A percentile compares a stretch with the other conserved stretches of the same genome.
phyloP scores from a whole-genome alignment of 108 stramenopile genomes.

The Nitzschia putrida region DNA sequence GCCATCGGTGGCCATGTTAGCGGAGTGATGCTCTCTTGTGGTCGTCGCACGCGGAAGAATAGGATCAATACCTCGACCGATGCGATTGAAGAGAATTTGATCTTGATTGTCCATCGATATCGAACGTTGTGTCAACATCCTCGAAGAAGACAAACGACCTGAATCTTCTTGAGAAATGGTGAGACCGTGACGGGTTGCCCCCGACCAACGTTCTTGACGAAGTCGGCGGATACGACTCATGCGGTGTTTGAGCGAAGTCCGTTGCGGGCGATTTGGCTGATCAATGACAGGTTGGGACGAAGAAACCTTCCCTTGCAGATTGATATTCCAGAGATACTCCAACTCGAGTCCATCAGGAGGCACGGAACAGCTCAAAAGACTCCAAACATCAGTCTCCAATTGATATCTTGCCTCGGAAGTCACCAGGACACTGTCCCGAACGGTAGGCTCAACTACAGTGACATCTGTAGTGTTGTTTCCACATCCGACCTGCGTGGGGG shows the following conservation, averaged over 20 bases:
- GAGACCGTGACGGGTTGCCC: conserved; percentile 35
- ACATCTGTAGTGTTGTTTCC: neutral
- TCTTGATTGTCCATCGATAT: conserved; percentile 15
- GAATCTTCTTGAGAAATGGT: conserved; percentile 11
- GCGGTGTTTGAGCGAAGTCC: conserved; percentile 22
- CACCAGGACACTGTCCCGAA: neutral
- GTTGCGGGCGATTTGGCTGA: neutral
- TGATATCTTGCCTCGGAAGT: neutral
- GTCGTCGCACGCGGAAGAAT: conserved; percentile 1
- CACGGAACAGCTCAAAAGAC: conserved; percentile 29
- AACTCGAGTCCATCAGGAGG: conserved; percentile 20
- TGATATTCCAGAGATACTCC: conserved; percentile 29
- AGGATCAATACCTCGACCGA: conserved; percentile 8
- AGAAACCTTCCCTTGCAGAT: neutral
- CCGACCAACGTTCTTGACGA: conserved; percentile 23
- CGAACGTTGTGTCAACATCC: neutral
- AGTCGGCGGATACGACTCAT: conserved; percentile 31
- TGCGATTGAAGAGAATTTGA: neutral
- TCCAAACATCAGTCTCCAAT: conserved; percentile 27
- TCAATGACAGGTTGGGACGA: neutral
- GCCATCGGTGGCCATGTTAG: conserved; percentile 13
- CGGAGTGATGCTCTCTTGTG: neutral
- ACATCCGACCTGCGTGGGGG: conserved; percentile 4
- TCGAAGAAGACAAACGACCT: no score
- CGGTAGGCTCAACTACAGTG: neutral